phyloP scores from a whole-genome alignment of 2,329 filamentous ascomycete genomes.

The Fusarium sp. region DNA sequence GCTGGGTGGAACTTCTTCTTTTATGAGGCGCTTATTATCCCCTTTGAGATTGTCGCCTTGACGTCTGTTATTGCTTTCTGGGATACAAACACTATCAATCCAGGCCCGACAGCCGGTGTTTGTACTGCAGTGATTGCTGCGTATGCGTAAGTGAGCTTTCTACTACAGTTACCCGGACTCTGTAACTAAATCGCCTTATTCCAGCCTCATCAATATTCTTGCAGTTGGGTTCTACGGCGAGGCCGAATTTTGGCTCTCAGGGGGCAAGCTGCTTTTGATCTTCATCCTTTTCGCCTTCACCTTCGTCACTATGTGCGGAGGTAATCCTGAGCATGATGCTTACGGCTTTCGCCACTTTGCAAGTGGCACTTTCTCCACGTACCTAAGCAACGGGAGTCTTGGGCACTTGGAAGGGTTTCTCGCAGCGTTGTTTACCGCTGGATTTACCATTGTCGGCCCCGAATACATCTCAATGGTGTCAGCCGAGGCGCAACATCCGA shows the following conservation, averaged over 20 bases:
- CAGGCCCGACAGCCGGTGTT: slow-evolving; percentile 57
- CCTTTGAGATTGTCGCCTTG: slow-evolving; percentile 65
- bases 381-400: slow-evolving; percentile 68
- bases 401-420: slow-evolving; percentile 77
- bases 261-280: slow-evolving; percentile 56
- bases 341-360: slow-evolving; percentile 77
- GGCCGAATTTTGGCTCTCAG: slow-evolving; percentile 61
- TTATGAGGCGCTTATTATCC: slow-evolving; percentile 63
- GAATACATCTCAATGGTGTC: slow-evolving; percentile 74
- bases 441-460: slow-evolving; percentile 70
- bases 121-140: slow-evolving; percentile 59
- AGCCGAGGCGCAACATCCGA: slow-evolving; percentile 72
- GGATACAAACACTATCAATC: slow-evolving; percentile 54
- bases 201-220: slow-evolving; percentile 54
- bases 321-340: slow-evolving; percentile 66
- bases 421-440: slow-evolving; percentile 70
- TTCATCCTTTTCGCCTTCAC: slow-evolving; percentile 68
- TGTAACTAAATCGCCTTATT: neutral
- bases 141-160: slow-evolving; percentile 49
- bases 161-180: too few species aligned
- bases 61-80: slow-evolving; percentile 64
- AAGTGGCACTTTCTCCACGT: slow-evolving; percentile 63
- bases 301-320: slow-evolving; percentile 71
- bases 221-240: slow-evolving; percentile 59
- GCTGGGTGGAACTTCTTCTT: slow-evolving; percentile 42